Base-by-base conservation (phyloP, 2,329 filamentous ascomycete species). In the Phaeosphaeriaceae sp. region DNA sequence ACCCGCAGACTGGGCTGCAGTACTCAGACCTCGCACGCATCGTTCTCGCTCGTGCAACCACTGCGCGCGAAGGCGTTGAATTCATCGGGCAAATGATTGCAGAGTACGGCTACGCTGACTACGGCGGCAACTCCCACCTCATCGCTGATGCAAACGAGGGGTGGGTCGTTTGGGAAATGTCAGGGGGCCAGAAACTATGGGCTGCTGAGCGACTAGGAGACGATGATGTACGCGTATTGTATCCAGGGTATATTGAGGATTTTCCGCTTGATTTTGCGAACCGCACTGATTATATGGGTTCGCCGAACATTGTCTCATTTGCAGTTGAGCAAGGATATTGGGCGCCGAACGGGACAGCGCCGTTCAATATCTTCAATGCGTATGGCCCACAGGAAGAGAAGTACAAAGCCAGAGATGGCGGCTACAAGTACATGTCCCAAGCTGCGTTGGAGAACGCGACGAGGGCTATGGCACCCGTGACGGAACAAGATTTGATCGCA, bases 401-500 rank as follows among this genome's bases (percentile, higher is more conserved):
- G 17, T 69, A 73, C 41, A 71, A 70, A 2, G 74, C 74, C 20
- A 61, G 73, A 41, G 63, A 76, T 24, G 75, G 75, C 15, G 74
- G 75, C 3, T 75, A 71, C 62, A 77, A 76, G 51, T 76, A 76
- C 60, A 76, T 77, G 73, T 76, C 73, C 1, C 75, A 75, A 59
- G 73, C 70, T 9, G 71, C 72, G 0, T 68, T 76, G 1, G 75
- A 76, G 50, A 65, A 75, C n/a, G 74, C 73, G 0, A 76, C 74
- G 0, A 66, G 67, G 1, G 73, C 78, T 17, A 83, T 82, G 70
- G 77, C 75, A 1, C 82, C 84, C 0, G 69, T 85, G n/a, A 82
- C 81, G 0, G 83, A 85, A 57, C 69, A 72, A 19, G 81, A 84
- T 57, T 72, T 85, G 2, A 81, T 81, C 63, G 76, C 78, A 22